phyloP scores from a whole-genome alignment of 1,284 basidiomycete species.

The Leccinum huronense region DNA sequence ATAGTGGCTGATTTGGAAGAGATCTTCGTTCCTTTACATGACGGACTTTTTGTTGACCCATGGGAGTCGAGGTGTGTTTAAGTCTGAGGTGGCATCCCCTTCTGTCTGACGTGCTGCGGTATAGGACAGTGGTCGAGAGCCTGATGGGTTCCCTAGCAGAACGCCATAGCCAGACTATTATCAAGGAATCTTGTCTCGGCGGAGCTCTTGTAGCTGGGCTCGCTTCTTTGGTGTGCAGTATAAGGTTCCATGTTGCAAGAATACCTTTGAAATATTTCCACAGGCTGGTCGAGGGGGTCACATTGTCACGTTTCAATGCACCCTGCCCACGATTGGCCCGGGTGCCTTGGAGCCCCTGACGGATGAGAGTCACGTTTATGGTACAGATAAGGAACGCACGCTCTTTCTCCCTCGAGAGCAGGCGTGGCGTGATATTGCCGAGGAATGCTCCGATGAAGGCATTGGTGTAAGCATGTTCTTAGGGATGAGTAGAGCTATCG shows the following conservation, averaged over 20 bases:
- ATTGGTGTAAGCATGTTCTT: conserved; percentile 91
- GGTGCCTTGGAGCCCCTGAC: conserved; percentile 59
- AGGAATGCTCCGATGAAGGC: conserved; percentile 87
- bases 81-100: background rate
- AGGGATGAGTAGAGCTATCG: conserved; percentile 80
- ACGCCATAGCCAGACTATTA: conserved; percentile 57
- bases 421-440: conserved; percentile 80
- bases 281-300: conserved; percentile 85
- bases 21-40: conserved; percentile 80
- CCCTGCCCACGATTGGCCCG: conserved; percentile 76
- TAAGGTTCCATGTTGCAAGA: conserved; percentile 9
- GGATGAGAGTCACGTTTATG: conserved; percentile 75
- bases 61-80: conserved; percentile 59
- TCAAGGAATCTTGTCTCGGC: conserved; percentile 65
- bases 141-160: conserved; percentile 68
- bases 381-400: conserved; percentile 85
- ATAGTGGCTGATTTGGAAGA: conserved; percentile 91
- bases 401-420: conserved; percentile 77
- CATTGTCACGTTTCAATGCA: conserved; percentile 78
- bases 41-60: conserved; percentile 82
- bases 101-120: conserved; percentile 15
- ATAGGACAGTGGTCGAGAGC: conserved; percentile 57
- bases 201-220: conserved; percentile 76
- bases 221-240: conserved; percentile 62
- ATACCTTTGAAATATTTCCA: conserved; percentile 13